Conservation (phyloP, 768 basidiomycete genomes). For the Termitomyces titanicus region DNA sequence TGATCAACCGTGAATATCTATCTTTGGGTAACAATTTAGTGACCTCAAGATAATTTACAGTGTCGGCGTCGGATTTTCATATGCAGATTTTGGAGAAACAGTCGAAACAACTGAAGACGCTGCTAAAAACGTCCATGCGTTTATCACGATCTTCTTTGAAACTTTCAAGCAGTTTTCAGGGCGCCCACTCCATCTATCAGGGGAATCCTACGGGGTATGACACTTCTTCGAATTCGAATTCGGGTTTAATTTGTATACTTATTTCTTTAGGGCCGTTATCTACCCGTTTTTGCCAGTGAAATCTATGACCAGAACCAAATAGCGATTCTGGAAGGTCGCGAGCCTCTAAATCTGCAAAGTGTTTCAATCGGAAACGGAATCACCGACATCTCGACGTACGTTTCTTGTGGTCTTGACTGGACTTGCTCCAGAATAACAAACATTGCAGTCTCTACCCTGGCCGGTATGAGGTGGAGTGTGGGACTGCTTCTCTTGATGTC, state of each 20-base stretch:
- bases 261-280: constrained; percentile 55
- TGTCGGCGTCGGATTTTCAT: constrained; percentile 70
- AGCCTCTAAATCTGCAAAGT: constrained; percentile 63
- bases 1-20: constrained; percentile 49
- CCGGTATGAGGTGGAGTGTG: constrained; percentile 60
- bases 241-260: background rate
- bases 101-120: constrained; percentile 80
- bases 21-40: background rate
- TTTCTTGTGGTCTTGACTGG: background rate
- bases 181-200: constrained; percentile 66
- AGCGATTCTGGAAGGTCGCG: constrained; percentile 42
- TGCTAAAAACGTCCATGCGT: constrained; percentile 69
- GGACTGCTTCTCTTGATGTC: constrained; percentile 48
- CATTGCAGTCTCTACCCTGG: constrained; percentile 35
- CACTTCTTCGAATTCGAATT: background rate
- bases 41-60: constrained; percentile 23
- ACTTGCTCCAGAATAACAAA: background rate
- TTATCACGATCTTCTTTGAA: constrained; percentile 77
- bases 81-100: constrained; percentile 64
- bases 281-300: constrained; percentile 73
- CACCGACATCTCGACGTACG: constrained; percentile 43
- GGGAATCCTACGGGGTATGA: constrained; percentile 74
- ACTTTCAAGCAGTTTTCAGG: constrained; percentile 72
- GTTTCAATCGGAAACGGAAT: constrained; percentile 67
- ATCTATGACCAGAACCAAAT: constrained; percentile 70